Conservation (phyloP, 495 filamentous ascomycete species). For the Penicillium cinerascens region DNA sequence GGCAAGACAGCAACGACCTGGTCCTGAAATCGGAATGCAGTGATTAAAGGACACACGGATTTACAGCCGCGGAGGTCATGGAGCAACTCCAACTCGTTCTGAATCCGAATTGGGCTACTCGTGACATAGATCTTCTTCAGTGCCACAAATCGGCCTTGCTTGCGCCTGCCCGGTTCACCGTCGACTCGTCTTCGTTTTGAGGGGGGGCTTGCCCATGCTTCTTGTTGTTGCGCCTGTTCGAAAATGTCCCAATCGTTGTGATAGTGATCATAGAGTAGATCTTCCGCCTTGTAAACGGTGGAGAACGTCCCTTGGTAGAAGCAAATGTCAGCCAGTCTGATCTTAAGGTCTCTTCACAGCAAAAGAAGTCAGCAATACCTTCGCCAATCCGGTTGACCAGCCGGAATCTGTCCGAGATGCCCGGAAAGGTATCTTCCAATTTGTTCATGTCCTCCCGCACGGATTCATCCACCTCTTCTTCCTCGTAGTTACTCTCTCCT, state of each 20-base stretch:
- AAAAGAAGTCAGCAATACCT: slow-evolving; percentile 49
- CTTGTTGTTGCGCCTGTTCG: slow-evolving; percentile 57
- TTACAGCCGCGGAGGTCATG: slow-evolving; percentile 78
- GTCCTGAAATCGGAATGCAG: slow-evolving; percentile 87
- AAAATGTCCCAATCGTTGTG: slow-evolving; percentile 81
- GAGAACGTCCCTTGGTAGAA: slow-evolving; percentile 78
- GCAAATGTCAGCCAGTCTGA: slow-evolving; percentile 7
- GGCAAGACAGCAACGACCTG: slow-evolving; percentile 94
- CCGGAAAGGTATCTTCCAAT: slow-evolving; percentile 75
- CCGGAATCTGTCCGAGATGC: slow-evolving; percentile 78
- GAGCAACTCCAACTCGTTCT: slow-evolving; percentile 96
- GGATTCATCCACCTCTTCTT: slow-evolving; percentile 64
- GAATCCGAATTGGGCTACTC: slow-evolving; percentile 84
- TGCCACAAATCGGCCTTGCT: slow-evolving; percentile 73
- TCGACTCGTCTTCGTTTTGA: slow-evolving; percentile 45
- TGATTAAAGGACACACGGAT: slow-evolving; percentile 91
- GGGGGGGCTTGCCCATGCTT: slow-evolving; percentile 58
- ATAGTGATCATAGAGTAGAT: slow-evolving; percentile 80
- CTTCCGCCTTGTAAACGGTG: slow-evolving; percentile 97
- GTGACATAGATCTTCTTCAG: slow-evolving; percentile 99
- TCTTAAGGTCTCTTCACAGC: neutral
- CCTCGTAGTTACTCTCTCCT: slow-evolving; percentile 19
- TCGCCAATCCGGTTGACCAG: slow-evolving; percentile 96
- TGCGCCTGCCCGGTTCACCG: slow-evolving; percentile 30
- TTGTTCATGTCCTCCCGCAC: slow-evolving; percentile 83